Conservation (phyloP, 352 stramenopile genomes). For the Phytophthora cryptogea region DNA sequence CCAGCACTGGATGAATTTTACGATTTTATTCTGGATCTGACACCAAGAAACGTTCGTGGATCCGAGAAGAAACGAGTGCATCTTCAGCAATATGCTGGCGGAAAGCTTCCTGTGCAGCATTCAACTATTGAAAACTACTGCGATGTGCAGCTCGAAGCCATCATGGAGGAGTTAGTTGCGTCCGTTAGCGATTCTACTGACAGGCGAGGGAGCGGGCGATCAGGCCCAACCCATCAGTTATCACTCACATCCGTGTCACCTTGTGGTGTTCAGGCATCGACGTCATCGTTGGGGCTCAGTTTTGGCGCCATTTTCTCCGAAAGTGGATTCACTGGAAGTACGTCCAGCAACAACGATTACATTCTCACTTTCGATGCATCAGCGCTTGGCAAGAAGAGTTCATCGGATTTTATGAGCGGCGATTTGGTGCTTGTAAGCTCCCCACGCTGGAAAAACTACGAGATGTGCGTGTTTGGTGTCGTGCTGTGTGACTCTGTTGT, state of each 20-base stretch:
- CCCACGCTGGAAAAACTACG: constrained; percentile 60
- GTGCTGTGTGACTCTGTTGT: constrained; percentile 76
- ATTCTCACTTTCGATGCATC: constrained; percentile 64
- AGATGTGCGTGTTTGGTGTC: constrained; percentile 65
- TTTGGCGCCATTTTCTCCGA: constrained; percentile 71
- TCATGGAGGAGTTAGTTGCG: constrained; percentile 70
- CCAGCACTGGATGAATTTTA: constrained; percentile 79
- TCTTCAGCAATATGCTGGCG: constrained; percentile 37
- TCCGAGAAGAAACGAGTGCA: constrained; percentile 29
- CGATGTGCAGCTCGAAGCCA: constrained; percentile 57
- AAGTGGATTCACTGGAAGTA: constrained; percentile 64
- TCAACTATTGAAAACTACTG: constrained; percentile 60
- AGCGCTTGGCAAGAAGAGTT: constrained; percentile 20
- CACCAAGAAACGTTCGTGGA: constrained; percentile 46
- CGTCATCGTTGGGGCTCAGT: constrained; percentile 38
- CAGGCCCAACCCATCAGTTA: constrained; percentile 22
- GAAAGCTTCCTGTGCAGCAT: constrained; percentile 53
- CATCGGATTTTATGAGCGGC: constrained; percentile 57
- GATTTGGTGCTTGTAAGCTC: constrained; percentile 69
- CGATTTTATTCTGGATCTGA: constrained; percentile 70
- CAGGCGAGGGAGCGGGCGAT: constrained; percentile 43
- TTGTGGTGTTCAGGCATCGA: constrained; percentile 34
- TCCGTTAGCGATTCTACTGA: constrained; percentile 51
- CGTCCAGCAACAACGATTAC: constrained; percentile 49
- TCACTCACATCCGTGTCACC: constrained; percentile 67